Base-by-base conservation (phyloP, 805 yeast species). In the Kuraishia capsulata region DNA sequence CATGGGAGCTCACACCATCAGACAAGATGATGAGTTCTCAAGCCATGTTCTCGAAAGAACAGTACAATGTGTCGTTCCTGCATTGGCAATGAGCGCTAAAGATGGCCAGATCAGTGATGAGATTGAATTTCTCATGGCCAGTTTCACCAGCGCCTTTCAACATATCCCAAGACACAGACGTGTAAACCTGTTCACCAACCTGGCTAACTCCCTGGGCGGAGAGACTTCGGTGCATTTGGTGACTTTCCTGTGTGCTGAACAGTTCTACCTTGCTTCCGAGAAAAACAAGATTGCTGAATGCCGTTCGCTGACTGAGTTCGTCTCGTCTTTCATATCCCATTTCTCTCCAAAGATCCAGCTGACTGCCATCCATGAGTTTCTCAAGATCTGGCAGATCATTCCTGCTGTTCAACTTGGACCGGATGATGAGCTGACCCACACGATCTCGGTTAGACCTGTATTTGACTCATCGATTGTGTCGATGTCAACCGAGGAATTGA, bases 121-220 rank as follows among this genome's bases (percentile, higher is more conserved):
- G 56, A 73, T 80, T 39, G 96, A 89, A 56, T 84, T 88, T 53
- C 67, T 94, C 44, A 63, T 92, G 45, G 75, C 92, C 37, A 82
- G 95, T 50, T 92, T 92, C 53, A 86, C 83, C n/a, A 79, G 95
- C 42, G 97, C 98, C 1, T 86, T 92, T 61, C 78, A 81, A 39
- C 97, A 92, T 54, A 89, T 92, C 46, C 98, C 98, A 44, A 78
- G 96, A 55, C 98, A 92, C 57, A 83, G 98, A 61, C 75, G 98
- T 50, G 95, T 86, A 30, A 80, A 78, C 52, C 63, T 92, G 39
- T 92, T 85, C 50, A 72, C 84, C 2, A 80, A 94, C 1, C 68
- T 92, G 45, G 77, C 88, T 13, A 69, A 69, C 47, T 83, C 96
- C 2, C 64, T 92, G 44, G 89, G 90, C 18, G 64, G 81, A 34